Percentiles rank a stretch among this genome's conserved stretches.
Evolutionary conservation across 148 eudicot genomes (phyloP).

Genomic region (Salicornia ramosissima): DNA sequence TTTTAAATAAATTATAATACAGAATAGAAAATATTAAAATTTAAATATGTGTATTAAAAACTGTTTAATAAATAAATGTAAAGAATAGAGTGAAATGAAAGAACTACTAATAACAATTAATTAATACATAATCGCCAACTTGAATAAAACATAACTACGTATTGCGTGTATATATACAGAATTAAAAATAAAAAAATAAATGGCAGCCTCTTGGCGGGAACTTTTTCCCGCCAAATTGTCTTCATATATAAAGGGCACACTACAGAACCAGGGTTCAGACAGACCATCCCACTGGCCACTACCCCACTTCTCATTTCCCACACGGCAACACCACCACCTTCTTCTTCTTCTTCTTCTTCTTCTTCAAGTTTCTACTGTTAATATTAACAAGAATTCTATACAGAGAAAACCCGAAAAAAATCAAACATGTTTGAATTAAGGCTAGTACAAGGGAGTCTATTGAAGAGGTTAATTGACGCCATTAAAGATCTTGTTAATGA

Average conservation of each 20-base stretch:
- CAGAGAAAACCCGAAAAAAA: neutral
- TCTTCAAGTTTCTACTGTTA: neutral
- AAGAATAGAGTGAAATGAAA: too few relatives aligned
- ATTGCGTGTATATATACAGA: too few relatives aligned
- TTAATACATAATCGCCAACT: too few relatives aligned
- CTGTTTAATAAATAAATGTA: too few relatives aligned
- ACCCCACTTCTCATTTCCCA: neutral
- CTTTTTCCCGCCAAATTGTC: slow-evolving; percentile 32
- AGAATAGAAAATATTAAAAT: too few relatives aligned
- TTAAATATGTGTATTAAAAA: too few relatives aligned
- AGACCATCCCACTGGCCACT: neutral
- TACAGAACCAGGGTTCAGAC: neutral
- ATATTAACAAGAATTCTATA: too few relatives aligned
- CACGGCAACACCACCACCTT: too few relatives aligned
- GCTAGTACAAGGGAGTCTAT: slow-evolving; percentile 44
- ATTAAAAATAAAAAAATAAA: too few relatives aligned
- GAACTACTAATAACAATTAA: too few relatives aligned
- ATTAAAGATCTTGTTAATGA: slow-evolving; percentile 60
- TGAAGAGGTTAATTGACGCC: slow-evolving; percentile 61
- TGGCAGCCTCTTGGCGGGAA: slow-evolving; percentile 22
- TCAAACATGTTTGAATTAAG: slow-evolving; percentile 50
- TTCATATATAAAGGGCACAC: neutral
- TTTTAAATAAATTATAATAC: too few relatives aligned
- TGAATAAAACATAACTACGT: too few relatives aligned
- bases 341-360: neutral